These are phyloP conservation scores for Ogataea parapolymorpha DNA, from an alignment of 805 yeast genomes.

Conservation along the genomic window DNA sequence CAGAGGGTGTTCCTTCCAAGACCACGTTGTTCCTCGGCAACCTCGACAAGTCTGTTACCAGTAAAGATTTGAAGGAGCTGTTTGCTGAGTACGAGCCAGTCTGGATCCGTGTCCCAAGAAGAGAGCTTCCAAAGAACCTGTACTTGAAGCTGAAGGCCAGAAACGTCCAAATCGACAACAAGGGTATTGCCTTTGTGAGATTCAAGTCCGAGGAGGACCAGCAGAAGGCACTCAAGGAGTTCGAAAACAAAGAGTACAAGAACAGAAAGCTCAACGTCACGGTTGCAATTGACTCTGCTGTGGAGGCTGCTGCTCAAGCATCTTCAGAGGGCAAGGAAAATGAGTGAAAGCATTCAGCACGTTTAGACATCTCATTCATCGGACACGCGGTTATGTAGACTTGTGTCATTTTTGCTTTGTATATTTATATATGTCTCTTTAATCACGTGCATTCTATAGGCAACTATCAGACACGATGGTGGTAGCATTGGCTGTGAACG, in stretches of 20 bases:
- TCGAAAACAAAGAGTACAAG: conserved; percentile 61
- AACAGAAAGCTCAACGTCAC: conserved; percentile 67
- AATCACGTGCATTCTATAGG: conserved; percentile 5
- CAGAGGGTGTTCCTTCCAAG: conserved; percentile 51
- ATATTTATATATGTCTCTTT: conserved; percentile 9
- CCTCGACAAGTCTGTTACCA: conserved; percentile 49
- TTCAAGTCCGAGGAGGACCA: conserved; percentile 46
- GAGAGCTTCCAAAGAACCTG: conserved; percentile 42
- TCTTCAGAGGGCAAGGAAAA: conserved; percentile 13
- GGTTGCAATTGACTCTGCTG: conserved; percentile 63
- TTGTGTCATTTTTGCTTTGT: conserved; percentile 8
- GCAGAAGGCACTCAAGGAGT: conserved; percentile 51
- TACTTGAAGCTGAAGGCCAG: conserved; percentile 42
- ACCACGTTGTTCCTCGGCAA: conserved; percentile 62
- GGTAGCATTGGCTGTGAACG: neutral
- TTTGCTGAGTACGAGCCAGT: conserved; percentile 49
- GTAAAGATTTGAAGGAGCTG: conserved; percentile 42
- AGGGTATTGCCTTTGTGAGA: conserved; percentile 65
- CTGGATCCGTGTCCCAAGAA: conserved; percentile 59
- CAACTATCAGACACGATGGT: no score
- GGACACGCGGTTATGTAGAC: neutral
- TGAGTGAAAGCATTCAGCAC: conserved; percentile 4
- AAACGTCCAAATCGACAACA: conserved; percentile 48
- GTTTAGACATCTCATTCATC: conserved; percentile 3
- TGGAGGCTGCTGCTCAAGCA: conserved; percentile 10